Evolutionary conservation across 495 filamentous ascomycete species (phyloP).

Genomic region (Annulohypoxylon maeteangense): DNA sequence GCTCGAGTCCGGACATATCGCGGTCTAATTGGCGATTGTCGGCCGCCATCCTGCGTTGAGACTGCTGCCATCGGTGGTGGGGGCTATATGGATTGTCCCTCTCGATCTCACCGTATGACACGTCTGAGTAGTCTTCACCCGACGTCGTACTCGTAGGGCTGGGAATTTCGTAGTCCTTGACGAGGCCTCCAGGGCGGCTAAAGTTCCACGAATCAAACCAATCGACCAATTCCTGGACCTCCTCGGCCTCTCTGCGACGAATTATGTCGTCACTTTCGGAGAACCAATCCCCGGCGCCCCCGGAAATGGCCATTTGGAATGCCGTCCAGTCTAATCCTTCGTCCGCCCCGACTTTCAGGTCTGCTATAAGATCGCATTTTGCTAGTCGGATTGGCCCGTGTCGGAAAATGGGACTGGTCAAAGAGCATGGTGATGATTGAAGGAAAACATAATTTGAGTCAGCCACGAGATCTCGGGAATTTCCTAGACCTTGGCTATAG

Average conservation of each 20-base stretch:
- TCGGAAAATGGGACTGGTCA: conserved; percentile 54
- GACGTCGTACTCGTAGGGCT: conserved; percentile 48
- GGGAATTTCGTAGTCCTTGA: conserved; percentile 40
- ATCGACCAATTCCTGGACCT: conserved; percentile 52
- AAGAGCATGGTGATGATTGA: conserved; percentile 54
- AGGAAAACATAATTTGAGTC: conserved; percentile 55
- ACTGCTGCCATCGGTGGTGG: conserved; percentile 37
- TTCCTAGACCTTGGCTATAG: conserved; percentile 29
- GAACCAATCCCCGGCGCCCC: conserved; percentile 58
- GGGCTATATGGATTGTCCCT: conserved; percentile 38
- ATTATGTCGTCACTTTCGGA: conserved; percentile 56
- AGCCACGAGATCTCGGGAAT: conserved; percentile 37
- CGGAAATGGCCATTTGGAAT: conserved; percentile 66
- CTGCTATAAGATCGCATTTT: conserved; percentile 52
- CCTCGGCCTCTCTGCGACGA: conserved; percentile 51
- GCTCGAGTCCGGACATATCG: conserved; percentile 28
- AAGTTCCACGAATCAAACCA: conserved; percentile 61
- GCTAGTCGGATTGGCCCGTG: conserved; percentile 62
- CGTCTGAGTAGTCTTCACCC: conserved; percentile 42
- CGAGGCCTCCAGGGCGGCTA: conserved; percentile 47
- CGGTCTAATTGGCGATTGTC: conserved; percentile 32
- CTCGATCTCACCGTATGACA: conserved; percentile 39
- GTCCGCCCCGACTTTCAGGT: conserved; percentile 53
- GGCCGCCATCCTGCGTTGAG: conserved; percentile 11
- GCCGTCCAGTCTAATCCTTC: conserved; percentile 66